Percentiles rank a stretch among this genome's conserved stretches.
Conservation (phyloP, 2,329 filamentous ascomycete species). For the Aspergillus felis region DNA sequence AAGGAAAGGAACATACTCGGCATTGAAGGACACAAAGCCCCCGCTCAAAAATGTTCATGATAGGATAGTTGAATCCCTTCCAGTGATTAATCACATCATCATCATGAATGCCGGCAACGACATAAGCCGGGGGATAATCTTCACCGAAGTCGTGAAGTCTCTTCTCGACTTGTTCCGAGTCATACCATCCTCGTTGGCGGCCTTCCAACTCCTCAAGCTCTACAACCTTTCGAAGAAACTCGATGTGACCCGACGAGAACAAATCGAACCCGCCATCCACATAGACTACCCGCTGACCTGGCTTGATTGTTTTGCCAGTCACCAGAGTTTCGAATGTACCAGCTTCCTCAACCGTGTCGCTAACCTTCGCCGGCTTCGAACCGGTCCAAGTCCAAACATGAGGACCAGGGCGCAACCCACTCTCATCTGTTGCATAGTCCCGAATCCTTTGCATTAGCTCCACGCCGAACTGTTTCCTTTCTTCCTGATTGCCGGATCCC, state of each 20-base stretch:
- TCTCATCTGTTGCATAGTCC: slow-evolving; percentile 84
- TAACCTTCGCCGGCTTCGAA: slow-evolving; percentile 32
- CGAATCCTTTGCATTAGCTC: slow-evolving; percentile 74
- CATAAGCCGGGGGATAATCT: slow-evolving; percentile 77
- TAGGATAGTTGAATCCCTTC: slow-evolving; percentile 97
- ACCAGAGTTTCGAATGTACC: slow-evolving; percentile 67
- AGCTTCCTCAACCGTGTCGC: slow-evolving; percentile 51
- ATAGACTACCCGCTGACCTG: slow-evolving; percentile 83
- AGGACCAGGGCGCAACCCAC: slow-evolving; percentile 70
- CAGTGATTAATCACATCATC: slow-evolving; percentile 92
- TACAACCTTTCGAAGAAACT: slow-evolving; percentile 78
- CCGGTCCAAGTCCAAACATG: slow-evolving; percentile 80
- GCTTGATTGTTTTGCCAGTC: slow-evolving; percentile 64
- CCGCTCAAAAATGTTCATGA: slow-evolving; percentile 98
- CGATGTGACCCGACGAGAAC: slow-evolving; percentile 95
- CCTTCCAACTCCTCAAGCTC: slow-evolving; percentile 69
- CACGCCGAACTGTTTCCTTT: slow-evolving; percentile 59
- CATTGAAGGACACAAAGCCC: slow-evolving; percentile 94
- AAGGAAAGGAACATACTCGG: slow-evolving; percentile 56
- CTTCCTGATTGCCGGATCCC: slow-evolving; percentile 64
- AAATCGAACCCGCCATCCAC: slow-evolving; percentile 96
- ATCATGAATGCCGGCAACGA: slow-evolving; percentile 92
- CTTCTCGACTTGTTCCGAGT: slow-evolving; percentile 59
- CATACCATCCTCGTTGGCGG: slow-evolving; percentile 68
- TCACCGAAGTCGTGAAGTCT: slow-evolving; percentile 60